phyloP scores from a whole-genome alignment of 768 basidiomycete species.

The Mycena pura region DNA sequence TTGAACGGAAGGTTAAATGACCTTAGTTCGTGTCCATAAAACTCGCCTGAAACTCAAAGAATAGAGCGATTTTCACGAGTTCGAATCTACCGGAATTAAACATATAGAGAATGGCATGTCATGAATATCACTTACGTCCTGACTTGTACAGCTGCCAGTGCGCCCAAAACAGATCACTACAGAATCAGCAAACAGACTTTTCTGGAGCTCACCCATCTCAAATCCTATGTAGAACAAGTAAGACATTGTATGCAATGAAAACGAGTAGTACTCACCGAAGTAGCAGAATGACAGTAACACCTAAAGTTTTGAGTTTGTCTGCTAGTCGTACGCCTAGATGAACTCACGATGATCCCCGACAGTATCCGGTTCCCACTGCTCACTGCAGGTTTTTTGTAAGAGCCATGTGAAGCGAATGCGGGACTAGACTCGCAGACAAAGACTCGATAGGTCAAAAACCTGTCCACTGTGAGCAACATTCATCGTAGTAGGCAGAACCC shows the following conservation, averaged over 20 bases:
- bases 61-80: neutral
- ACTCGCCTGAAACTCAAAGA: conserved; percentile 1
- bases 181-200: no score
- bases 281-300: conserved; percentile 1
- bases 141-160: neutral
- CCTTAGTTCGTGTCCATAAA: neutral
- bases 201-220: conserved; percentile 1
- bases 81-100: neutral
- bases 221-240: neutral
- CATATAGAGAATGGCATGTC: neutral
- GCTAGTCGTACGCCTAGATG: no score
- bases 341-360: conserved; percentile 1
- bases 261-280: neutral
- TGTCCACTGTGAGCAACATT: neutral
- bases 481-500: neutral
- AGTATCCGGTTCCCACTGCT: conserved; percentile 1
- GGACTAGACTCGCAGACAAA: neutral
- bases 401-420: no score
- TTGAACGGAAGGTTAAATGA: no score
- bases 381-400: neutral
- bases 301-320: neutral
- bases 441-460: conserved; percentile 3
- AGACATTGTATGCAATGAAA: neutral
- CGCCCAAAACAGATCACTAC: no score
- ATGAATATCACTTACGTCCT: neutral